Base-by-base conservation (phyloP, 163 green algal genomes). In the Scenedesmus sp. region DNA sequence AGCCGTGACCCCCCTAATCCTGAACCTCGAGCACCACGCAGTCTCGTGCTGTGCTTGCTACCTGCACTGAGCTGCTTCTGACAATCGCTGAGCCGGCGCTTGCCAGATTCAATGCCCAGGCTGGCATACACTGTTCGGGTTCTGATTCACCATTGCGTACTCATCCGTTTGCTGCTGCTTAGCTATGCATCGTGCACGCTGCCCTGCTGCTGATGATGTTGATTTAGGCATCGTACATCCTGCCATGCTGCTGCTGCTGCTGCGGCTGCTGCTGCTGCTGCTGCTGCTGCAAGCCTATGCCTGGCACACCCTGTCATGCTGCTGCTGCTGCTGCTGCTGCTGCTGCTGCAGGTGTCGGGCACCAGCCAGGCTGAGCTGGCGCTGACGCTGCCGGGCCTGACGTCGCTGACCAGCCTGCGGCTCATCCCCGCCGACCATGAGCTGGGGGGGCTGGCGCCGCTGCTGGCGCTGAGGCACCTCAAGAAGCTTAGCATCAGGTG, bases 371-470 rank as follows among this genome's bases (percentile, higher is more conserved):
- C 26, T 33, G 85, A 89, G 35, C 65, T 89, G 37, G 24, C 49
- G 46, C 46, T 59, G 20, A 6, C 24, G 15, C 79, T 91, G 44
- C n/a, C 35, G 18, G 16, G 20, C 22, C 76, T 91, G 22, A 82
- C 86, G 1, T n/a, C n/a, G 18, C 76, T 91, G 49, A 86, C 86
- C 51, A 91, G 72, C 26, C 53, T 91, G 37, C 81, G 86, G 73
- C 53, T 86, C 26, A 44, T 86, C 7, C 86, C 86, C 22, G 7
- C 12, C 0, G 73, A 84, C 12, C 76, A 91, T 37, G 86, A 53
- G n/a, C n/a, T 76, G n/a, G 73, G 26, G 0, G 73, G 86, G n/a
- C 35, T 91, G 33, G 24, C 10, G 24, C 33, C 43, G 46, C 53
- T 91, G 49, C 33, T 80, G 35, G 13, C 35, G 9, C 73, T 91